Evolutionary conservation across 208 protist species (phyloP), one percentile per base, ranked within the genome.

Genomic region (Crithidia expoeki): DNA sequence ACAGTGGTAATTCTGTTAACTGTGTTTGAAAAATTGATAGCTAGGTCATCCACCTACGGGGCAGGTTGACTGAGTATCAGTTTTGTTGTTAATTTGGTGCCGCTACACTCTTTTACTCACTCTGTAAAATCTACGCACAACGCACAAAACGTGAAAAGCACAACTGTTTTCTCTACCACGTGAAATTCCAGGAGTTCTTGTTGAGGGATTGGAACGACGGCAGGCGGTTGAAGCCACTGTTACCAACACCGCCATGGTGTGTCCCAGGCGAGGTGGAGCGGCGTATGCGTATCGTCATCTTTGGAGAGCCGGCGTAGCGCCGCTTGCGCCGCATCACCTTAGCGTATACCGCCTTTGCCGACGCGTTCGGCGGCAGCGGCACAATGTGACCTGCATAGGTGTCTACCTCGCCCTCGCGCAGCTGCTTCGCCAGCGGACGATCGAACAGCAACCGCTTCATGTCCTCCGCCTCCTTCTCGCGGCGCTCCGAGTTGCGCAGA

Each of bases 161-260:
- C 34, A n/a, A n/a, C n/a, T n/a, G n/a, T n/a, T n/a, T 28, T 17
- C 38, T 2, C 38, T 67, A 95, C 90, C 90, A 95, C 3, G 81
- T 88, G n/a, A 95, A 89, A 67, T 95, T 95, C 90, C 90, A 95
- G 28, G 88, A 77, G 60, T 91, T 84, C 64, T 83, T 88, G 71
- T 85, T 85, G 51, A 94, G 83, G 0, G 83, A 84, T 46, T 79
- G 72, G 67, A 94, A 95, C 19, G 73, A 69, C 19, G 83, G 81
- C 21, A 81, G 78, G 36, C 61, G 16, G 23, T 49, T 52, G 10
- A 62, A 49, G 19, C n/a, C n/a, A n/a, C 66, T 40, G 4, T 11
- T 19, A 10, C 36, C 27, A 61, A 49, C 27, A 68, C 51, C 14
- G 58, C 67, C 11, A 25, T 47, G 58, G 17, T 30, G 46, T 58